Evolutionary conservation across 169 alveolate species (phyloP).

Genomic region (Eimeria praecox): DNA sequence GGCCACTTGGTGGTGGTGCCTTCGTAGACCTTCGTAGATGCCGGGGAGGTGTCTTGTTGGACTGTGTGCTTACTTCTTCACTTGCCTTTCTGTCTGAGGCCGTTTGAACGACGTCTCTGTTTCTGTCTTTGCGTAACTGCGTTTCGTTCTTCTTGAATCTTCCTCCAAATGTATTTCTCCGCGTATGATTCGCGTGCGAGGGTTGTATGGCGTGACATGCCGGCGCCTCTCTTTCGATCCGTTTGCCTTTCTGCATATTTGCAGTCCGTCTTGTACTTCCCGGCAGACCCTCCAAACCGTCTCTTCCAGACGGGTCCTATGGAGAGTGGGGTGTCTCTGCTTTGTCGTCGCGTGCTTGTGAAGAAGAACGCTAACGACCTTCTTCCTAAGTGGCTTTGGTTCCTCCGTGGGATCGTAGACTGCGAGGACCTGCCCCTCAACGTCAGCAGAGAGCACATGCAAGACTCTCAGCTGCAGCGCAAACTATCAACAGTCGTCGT

Average conservation of each 20-base stretch:
- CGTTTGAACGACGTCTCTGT: too few relatives aligned
- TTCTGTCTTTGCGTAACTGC: not conserved
- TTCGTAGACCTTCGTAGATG: too few relatives aligned
- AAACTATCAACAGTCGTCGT: conserved; percentile 95
- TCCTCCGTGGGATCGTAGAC: conserved; percentile 98
- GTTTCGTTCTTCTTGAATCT: not conserved
- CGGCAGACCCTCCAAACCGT: conserved; percentile 95
- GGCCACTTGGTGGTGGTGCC: too few relatives aligned
- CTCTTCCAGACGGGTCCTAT: conserved; percentile 89
- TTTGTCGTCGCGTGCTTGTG: conserved; percentile 94
- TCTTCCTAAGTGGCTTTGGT: conserved; percentile 97
- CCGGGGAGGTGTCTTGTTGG: too few relatives aligned
- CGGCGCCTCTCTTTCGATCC: not conserved
- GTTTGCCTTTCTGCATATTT: not conserved
- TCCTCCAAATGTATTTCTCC: not conserved
- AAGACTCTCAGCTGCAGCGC: conserved; percentile 91
- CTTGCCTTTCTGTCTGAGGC: too few relatives aligned
- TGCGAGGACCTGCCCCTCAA: conserved; percentile 98
- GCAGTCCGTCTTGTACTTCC: conserved; percentile 91
- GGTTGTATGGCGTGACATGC: not conserved
- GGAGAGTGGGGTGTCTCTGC: conserved; percentile 93
- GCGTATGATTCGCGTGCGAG: not conserved
- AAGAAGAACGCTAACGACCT: conserved; percentile 95
- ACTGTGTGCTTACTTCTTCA: too few relatives aligned
- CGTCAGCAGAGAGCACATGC: conserved; percentile 97